Conservation (phyloP, 2,329 filamentous ascomycete genomes). For the Aspergillus pseudotamarii region DNA sequence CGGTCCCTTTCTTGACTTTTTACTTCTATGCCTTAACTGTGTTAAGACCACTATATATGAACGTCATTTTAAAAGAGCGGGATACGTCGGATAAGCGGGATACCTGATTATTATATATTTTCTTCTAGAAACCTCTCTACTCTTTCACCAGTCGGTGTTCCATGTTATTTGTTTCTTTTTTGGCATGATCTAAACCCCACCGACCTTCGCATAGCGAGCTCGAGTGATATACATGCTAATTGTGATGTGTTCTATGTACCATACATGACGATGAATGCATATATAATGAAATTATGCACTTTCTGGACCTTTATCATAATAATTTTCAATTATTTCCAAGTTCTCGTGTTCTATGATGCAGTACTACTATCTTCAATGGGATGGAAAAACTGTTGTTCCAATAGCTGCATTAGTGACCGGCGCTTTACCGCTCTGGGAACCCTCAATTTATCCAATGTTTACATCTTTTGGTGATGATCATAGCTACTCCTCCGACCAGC, state of each 20-base stretch:
- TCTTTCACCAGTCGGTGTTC: conserved; percentile 15
- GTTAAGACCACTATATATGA: conserved; percentile 25
- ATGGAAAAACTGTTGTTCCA: conserved; percentile 4
- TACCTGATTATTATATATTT: conserved; percentile 19
- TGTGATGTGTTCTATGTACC: conserved; percentile 29
- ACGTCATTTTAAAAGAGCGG: conserved; percentile 25
- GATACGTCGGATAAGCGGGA: conserved; percentile 34
- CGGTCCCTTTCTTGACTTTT: conserved; percentile 23
- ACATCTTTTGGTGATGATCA: conserved; percentile 23
- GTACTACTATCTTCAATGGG: background rate
- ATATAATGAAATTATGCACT: conserved; percentile 19
- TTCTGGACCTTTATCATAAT: background rate
- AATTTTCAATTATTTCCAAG: background rate
- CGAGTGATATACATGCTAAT: conserved; percentile 31
- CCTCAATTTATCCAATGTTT: conserved; percentile 26
- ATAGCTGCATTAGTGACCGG: background rate
- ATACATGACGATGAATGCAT: conserved; percentile 33
- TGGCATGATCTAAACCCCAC: conserved; percentile 27
- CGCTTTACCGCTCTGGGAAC: conserved; percentile 25
- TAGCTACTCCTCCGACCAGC: conserved; percentile 2
- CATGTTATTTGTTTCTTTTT: conserved; percentile 20
- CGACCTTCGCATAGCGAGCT: conserved; percentile 36
- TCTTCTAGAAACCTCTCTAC: conserved; percentile 41
- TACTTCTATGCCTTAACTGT: conserved; percentile 33
- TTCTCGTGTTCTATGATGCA: background rate